Conservation (phyloP, 1,284 basidiomycete genomes). For the Sanghuangporus sanghuang region DNA sequence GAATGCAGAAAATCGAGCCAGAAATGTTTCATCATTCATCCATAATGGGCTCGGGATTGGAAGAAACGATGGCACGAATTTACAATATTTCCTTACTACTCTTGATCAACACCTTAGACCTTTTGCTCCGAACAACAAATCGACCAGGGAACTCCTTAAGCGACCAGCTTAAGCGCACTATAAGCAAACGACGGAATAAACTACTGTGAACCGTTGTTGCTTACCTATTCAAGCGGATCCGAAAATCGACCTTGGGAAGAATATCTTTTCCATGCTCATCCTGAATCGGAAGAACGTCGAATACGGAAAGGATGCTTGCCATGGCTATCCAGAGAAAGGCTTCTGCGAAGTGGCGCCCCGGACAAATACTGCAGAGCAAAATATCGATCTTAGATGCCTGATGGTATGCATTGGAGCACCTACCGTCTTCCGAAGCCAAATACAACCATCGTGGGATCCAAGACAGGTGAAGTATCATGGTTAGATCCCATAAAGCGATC, state of each 20-base stretch:
- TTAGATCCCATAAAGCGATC: neutral
- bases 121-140: neutral
- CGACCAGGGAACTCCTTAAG: neutral
- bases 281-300: slow-evolving; percentile 8
- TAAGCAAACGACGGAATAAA: neutral
- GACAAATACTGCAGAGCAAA: slow-evolving; percentile 19
- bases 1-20: no score
- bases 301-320: slow-evolving; percentile 9
- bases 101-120: no score
- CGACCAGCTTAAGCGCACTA: neutral
- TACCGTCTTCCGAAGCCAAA: slow-evolving; percentile 4
- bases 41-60: no score
- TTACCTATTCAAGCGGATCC: neutral
- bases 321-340: slow-evolving; percentile 14
- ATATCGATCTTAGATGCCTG: neutral
- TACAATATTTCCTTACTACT: no score
- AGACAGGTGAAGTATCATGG: neutral
- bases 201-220: neutral
- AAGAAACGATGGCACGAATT: no score
- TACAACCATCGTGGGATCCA: neutral
- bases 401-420: slow-evolving; percentile 10
- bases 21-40: no score
- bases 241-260: slow-evolving; percentile 13
- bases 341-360: slow-evolving; percentile 23
- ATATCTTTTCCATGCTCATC: slow-evolving; percentile 16